A percentile compares a stretch with the other conserved stretches of the same genome.
Conservation (phyloP, 1,139 yeast genomes). For the Pneumocystis murina region DNA sequence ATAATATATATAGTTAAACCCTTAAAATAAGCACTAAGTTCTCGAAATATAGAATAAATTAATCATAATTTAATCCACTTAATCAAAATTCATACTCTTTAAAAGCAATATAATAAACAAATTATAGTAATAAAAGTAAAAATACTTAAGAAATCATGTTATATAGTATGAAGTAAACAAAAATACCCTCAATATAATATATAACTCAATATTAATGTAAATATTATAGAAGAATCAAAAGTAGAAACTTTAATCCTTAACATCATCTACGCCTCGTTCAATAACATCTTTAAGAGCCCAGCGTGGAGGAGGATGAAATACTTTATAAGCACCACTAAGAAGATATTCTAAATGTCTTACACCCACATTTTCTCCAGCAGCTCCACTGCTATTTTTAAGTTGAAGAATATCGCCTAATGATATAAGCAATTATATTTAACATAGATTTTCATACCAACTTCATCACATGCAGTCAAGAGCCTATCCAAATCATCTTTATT, state of each 20-base stretch:
- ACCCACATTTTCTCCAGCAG: slow-evolving; percentile 38
- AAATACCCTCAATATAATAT: not conserved
- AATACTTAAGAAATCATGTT: no score
- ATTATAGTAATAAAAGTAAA: no score
- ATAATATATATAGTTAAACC: no score
- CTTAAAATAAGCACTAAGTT: no score
- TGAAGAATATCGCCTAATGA: slow-evolving; percentile 42
- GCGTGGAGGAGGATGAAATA: slow-evolving; percentile 36
- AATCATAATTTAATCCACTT: no score
- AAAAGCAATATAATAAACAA: no score
- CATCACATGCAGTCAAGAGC: slow-evolving; percentile 54
- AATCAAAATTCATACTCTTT: no score
- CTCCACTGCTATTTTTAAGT: slow-evolving; percentile 61
- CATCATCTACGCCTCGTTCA: slow-evolving; percentile 56
- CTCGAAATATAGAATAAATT: no score
- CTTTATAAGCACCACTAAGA: slow-evolving; percentile 29
- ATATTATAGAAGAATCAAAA: not conserved
- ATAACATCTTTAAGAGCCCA: slow-evolving; percentile 65
- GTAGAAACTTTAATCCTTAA: slow-evolving; percentile 9
- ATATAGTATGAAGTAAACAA: no score
- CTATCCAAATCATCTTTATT: slow-evolving; percentile 88
- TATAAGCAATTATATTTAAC: not conserved
- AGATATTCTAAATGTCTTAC: slow-evolving; percentile 26
- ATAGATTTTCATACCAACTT: slow-evolving; percentile 32
- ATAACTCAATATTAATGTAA: not conserved